Evolutionary conservation across 495 filamentous ascomycete genomes (phyloP).

Genomic region (Hypoxylon trugodes): DNA sequence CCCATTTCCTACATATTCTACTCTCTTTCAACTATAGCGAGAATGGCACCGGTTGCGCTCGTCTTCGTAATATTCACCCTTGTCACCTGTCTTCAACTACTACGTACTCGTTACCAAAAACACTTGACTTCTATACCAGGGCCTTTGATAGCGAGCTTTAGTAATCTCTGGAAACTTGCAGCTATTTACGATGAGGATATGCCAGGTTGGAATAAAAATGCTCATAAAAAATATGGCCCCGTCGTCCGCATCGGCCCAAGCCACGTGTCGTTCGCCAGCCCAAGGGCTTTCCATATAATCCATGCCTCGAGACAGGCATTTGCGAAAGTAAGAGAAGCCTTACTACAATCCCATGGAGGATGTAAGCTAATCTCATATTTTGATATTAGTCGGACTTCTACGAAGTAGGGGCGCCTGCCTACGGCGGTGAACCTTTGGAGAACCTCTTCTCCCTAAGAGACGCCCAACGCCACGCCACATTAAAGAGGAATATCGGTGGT

Average conservation of each 20-base stretch:
- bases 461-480: not conserved
- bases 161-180: conserved; percentile 27
- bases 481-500: conserved; percentile 10
- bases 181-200: conserved; percentile 20
- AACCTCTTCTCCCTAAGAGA: conserved; percentile 22
- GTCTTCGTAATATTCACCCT: too few relatives aligned
- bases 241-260: conserved; percentile 43
- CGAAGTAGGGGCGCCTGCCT: conserved; percentile 1
- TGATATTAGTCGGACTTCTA: conserved; percentile 15
- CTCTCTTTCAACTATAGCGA: too few relatives aligned
- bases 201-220: conserved; percentile 7
- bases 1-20: too few relatives aligned
- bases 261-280: conserved; percentile 35
- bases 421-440: conserved; percentile 11
- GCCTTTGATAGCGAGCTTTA: conserved; percentile 12
- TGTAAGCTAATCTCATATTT: not conserved
- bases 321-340: not conserved
- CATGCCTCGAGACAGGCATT: conserved; percentile 17
- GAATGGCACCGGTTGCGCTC: too few relatives aligned
- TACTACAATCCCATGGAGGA: not conserved
- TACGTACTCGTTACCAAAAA: conserved; percentile 2
- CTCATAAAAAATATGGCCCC: conserved; percentile 34
- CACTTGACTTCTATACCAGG: not conserved
- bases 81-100: not conserved
- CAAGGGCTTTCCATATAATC: conserved; percentile 26